Conservation (phyloP, 306 rosid genomes). For the Senna tora region DNA sequence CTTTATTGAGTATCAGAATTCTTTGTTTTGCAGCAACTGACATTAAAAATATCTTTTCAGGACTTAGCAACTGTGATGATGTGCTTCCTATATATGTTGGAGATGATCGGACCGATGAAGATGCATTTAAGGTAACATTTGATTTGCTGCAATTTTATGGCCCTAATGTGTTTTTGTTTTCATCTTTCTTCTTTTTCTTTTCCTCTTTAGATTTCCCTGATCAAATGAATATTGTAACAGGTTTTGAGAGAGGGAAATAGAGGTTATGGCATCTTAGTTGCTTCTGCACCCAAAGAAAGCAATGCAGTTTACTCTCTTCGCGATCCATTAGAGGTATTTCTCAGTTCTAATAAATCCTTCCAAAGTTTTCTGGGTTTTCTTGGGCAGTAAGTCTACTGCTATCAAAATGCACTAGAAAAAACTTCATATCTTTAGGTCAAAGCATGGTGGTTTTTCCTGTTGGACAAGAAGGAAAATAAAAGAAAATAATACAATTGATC, state of each 20-base stretch:
- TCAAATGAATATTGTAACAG: constrained; percentile 48
- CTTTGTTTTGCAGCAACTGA: constrained; percentile 37
- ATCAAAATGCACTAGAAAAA: not conserved
- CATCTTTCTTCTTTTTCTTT: not conserved
- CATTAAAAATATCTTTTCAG: constrained; percentile 48
- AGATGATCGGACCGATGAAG: constrained; percentile 95
- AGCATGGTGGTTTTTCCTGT: not conserved
- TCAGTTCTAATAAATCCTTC: not conserved
- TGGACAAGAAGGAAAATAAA: not conserved
- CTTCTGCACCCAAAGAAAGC: constrained; percentile 83
- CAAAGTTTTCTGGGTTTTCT: not conserved
- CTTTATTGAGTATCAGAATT: constrained; percentile 17
- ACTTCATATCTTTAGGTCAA: not conserved
- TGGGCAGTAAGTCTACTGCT: not conserved
- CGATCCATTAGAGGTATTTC: constrained; percentile 87
- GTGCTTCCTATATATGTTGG: constrained; percentile 95
- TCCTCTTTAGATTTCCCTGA: constrained; percentile 11
- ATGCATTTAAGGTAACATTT: constrained; percentile 79
- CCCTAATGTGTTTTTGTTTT: not conserved
- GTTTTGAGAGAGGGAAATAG: constrained; percentile 70
- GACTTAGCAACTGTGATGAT: constrained; percentile 69
- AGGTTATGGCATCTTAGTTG: constrained; percentile 89
- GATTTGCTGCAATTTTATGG: not conserved
- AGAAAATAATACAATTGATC: not conserved
- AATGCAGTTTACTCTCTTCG: constrained; percentile 79